Evolutionary conservation across 805 yeast genomes (phyloP), one percentile per base, ranked within the genome.

Genomic region (Torulaspora franciscae): DNA sequence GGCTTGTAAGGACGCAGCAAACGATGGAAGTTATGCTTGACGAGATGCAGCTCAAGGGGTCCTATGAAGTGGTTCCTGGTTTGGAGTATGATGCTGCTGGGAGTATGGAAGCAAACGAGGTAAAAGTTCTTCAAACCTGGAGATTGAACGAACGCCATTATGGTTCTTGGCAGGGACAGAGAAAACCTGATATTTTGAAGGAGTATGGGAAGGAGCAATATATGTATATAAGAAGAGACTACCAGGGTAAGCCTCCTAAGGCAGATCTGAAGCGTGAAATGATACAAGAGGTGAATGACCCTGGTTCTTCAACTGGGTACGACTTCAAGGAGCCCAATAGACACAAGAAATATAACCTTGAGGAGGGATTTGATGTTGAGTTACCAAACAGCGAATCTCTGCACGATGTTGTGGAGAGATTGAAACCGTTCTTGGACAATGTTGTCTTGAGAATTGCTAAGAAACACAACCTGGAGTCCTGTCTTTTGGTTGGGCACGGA

Each of bases 81-180:
- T 26, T 36, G 5, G 38, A 49, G 3, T 43, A 39, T 7, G 45
- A 51, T 9, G 42, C 45, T 5, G 42, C 43, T 6, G 42, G 39
- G 4, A 46, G 49, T n/a, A 39, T 53, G 30, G 75, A 76, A 48
- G 70, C 73, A 50, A 69, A 69, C 56, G 77, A 70, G 61, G 68
- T 75, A 22, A 76, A 75, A 35, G 77, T 80, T 46, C 67, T 75
- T 57, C 80, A 85, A 67, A 73, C 83, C 4, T 85, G 91, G 91
- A 75, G 91, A 67, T 67, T 85, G 58, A 85, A 85, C 66, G 95
- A 85, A 65, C 77, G 95, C 66, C 95, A 85, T 68, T 85, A 85
- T 68, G 95, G 95, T 49, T 77, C 79, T 35, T 74, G 85, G 68
- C 93, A 85, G 68, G 95, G 95, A 40, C 76, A 78, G 59, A 77